These are phyloP conservation scores for Starmerella powellii DNA, from an alignment of 805 yeast species.

Conservation along the genomic window DNA sequence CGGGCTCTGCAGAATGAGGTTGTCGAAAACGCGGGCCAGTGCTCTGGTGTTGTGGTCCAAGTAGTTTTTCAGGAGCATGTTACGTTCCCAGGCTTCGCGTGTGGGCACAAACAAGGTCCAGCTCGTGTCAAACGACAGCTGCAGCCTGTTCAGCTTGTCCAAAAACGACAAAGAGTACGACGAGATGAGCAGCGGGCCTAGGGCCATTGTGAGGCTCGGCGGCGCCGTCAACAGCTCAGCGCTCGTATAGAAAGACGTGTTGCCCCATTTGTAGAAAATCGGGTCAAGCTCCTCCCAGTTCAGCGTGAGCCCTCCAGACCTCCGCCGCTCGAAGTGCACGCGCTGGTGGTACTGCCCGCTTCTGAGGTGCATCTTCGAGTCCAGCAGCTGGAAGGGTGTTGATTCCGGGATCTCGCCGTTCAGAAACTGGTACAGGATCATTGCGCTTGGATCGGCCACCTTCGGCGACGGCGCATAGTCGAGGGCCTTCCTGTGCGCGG, in stretches of 20 bases:
- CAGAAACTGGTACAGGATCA: constrained; percentile 54
- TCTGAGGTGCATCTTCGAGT: constrained; percentile 31
- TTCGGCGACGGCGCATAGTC: not conserved
- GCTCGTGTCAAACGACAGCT: constrained; percentile 44
- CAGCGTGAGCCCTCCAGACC: constrained; percentile 30
- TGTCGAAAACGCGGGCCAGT: constrained; percentile 43
- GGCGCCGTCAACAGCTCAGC: constrained; percentile 56
- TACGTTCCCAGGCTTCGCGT: constrained; percentile 54
- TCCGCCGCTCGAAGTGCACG: constrained; percentile 35
- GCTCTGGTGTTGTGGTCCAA: constrained; percentile 42
- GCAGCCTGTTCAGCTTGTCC: constrained; percentile 40
- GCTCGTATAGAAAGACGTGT: constrained; percentile 53
- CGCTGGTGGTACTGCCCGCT: constrained; percentile 56
- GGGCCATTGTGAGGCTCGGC: constrained; percentile 46
- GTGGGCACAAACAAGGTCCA: constrained; percentile 74
- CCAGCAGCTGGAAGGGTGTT: constrained; percentile 25
- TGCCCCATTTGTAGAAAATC: constrained; percentile 40
- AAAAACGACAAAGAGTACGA: constrained; percentile 52
- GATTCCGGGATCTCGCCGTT: constrained; percentile 31
- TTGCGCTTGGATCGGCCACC: constrained; percentile 5
- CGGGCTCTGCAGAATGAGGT: constrained; percentile 48
- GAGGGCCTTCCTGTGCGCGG: no score
- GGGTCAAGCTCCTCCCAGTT: constrained; percentile 46
- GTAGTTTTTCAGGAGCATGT: constrained; percentile 50
- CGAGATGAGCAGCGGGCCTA: constrained; percentile 53